Base-by-base conservation (phyloP, 345 rosid genomes). In the Euphorbia lathyris region DNA sequence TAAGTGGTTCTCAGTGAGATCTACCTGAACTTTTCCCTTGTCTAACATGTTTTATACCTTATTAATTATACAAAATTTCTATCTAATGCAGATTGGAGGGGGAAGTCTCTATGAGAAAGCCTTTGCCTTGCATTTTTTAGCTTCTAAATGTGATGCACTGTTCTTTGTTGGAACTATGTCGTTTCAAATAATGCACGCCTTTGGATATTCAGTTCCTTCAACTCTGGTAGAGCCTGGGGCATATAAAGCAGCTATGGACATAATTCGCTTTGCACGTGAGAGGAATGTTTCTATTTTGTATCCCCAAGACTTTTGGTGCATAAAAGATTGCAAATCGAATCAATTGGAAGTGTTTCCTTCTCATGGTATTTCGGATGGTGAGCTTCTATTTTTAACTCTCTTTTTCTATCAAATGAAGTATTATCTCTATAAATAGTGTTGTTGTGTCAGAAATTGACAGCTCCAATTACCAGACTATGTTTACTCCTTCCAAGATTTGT, bases 261-360 rank as follows among this genome's bases (percentile, higher is more conserved):
- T 83, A 59, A 78, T 85, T 71, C 80, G 81, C 74, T 66, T 79
- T 70, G 86, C 88, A 57, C 71, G 3, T 38, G 59, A 76, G 32
- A 81, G 84, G 72, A 78, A 78, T 29, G 72, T 75, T 58, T 70
- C 76, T 2, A 73, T 86, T 70, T 58, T 80, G 38, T 82, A 62
- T 78, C 94, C 94, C 42, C 79, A 74, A 72, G 91, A 86, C 63
- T 82, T 86, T 77, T 86, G 82, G 86, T 85, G 91, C 69, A 53
- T 65, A 40, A 81, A 80, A 64, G 72, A 70, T 47, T 59, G 62
- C 32, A 76, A 58, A 12, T 73, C 78, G 26, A 51, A 65, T 63
- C 74, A 79, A 65, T 48, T 84, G 75, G 77, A 77, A 75, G 70
- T 78, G 69, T 74, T 85, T 71, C 83, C 86, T 30, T 76, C 85